These are phyloP conservation scores for Cyberlindnera suaveolens DNA, from an alignment of 805 yeast species.

Conservation along the genomic window DNA sequence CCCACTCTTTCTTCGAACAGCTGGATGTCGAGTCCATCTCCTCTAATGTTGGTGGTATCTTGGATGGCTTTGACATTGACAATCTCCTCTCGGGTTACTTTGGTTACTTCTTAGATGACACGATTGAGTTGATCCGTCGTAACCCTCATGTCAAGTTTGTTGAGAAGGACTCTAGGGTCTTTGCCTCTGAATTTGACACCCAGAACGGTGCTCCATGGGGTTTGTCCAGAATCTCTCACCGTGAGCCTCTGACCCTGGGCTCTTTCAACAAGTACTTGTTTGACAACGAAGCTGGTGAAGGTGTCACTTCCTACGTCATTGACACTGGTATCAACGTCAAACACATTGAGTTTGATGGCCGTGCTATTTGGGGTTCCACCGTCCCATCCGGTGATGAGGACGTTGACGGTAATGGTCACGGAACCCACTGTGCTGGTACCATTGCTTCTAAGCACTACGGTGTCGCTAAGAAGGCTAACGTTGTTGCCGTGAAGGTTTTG, in stretches of 20 bases:
- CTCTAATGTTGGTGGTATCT: conserved; percentile 43
- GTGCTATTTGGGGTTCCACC: conserved; percentile 85
- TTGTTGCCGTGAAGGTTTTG: conserved; percentile 81
- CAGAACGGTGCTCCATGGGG: conserved; percentile 95
- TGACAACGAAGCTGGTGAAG: conserved; percentile 71
- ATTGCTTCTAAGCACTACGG: conserved; percentile 78
- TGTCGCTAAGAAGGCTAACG: conserved; percentile 72
- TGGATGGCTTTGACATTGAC: conserved; percentile 56
- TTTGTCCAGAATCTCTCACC: conserved; percentile 81
- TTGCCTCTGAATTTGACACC: conserved; percentile 53
- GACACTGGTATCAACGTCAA: conserved; percentile 81
- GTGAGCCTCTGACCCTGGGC: conserved; percentile 60
- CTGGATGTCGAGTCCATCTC: conserved; percentile 22
- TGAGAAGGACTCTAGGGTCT: conserved; percentile 70
- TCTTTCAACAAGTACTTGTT: conserved; percentile 68
- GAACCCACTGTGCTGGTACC: conserved; percentile 97
- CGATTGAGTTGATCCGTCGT: conserved; percentile 66
- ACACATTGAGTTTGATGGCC: conserved; percentile 75
- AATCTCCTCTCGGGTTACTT: conserved; percentile 68
- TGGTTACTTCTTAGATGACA: conserved; percentile 73
- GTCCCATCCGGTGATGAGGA: conserved; percentile 67
- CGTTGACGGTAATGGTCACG: conserved; percentile 86
- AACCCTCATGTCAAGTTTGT: conserved; percentile 62
- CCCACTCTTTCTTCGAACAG: conserved; percentile 33
- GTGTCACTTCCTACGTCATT: conserved; percentile 80